Evolutionary conservation across 495 filamentous ascomycete species (phyloP), one percentile per base, ranked within the genome.

Genomic region (Xylaria nigripes): DNA sequence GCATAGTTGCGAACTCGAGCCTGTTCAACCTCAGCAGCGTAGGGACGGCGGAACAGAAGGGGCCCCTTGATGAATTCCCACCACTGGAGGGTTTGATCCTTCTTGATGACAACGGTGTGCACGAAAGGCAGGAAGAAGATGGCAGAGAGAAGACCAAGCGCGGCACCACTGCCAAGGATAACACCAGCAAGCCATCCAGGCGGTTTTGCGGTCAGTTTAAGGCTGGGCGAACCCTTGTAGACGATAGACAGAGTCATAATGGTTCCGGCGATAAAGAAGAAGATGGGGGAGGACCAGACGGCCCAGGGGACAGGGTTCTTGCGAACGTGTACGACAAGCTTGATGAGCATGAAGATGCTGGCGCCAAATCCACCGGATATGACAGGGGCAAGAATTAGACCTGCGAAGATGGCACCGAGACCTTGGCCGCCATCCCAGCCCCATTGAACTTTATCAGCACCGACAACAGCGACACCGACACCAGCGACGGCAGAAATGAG

Each of bases 111-210:
- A 44, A 70, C 74, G 21, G 76, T 68, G 64, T 80, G 68, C 6
- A 81, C 60, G 49, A 66, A 84, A 42, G 81, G 81, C 21, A 84
- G 71, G 62, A 84, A 83, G 71, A 84, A 84, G 44, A 83, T 48
- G 25, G 71, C 72, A 0, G 79, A 68, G 8, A 84, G 66, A 21
- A 82, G 19, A 19, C 60, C 66, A 55, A 83, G 65, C 41, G 77
- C 81, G 44, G 57, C 69, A 48, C 78, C 80, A 16, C 64, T 68
- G 25, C 82, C 79, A 46, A 84, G 41, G 12, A 76, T 81, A 46
- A 83, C 79, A 6, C 73, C 72, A 13, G 72, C 78, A 57, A 83
- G 72, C 52, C 77, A 82, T 70, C 73, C 77, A 12, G 47, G 42
- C 9, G 80, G 75, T 70, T 81, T 82, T 67, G 81, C 74, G 67